A percentile compares a stretch with the other conserved stretches of the same genome.
These are phyloP conservation scores for Coemansia sp. DNA, from an alignment of 192 early-diverging fungal genomes.

Conservation along the genomic window DNA sequence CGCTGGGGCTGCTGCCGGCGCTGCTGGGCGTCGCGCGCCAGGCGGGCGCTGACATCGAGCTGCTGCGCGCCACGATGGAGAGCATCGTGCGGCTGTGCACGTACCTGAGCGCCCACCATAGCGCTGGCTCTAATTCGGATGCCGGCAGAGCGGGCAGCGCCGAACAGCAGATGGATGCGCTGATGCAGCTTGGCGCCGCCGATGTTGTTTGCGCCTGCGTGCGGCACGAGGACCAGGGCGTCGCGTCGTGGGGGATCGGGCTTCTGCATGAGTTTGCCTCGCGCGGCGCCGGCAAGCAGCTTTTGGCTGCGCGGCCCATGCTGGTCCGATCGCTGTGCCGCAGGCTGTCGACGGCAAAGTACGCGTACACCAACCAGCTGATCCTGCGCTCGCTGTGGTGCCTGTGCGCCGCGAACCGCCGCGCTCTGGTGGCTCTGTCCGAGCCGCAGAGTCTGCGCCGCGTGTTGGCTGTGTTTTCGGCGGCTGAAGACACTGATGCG, in stretches of 20 bases:
- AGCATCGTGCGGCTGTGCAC: constrained; percentile 47
- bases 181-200: constrained; percentile 29
- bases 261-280: constrained; percentile 49
- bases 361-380: constrained; percentile 50
- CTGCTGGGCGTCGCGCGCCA: constrained; percentile 32
- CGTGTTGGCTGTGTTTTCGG: constrained; percentile 29
- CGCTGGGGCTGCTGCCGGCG: constrained; percentile 25
- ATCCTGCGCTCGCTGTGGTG: constrained; percentile 48
- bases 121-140: not conserved
- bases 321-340: constrained; percentile 42
- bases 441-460: constrained; percentile 40
- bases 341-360: constrained; percentile 33
- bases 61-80: constrained; percentile 36
- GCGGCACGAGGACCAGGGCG: constrained; percentile 40
- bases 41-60: constrained; percentile 20
- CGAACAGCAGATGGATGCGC: constrained; percentile 25
- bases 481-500: constrained; percentile 30
- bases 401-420: constrained; percentile 18
- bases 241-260: constrained; percentile 51
- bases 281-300: constrained; percentile 29
- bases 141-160: not conserved
- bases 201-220: constrained; percentile 31
- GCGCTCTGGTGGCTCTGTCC: constrained; percentile 18
- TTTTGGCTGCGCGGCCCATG: constrained; percentile 28
- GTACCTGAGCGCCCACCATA: constrained; percentile 12